Evolutionary conservation across 2,329 filamentous ascomycete species (phyloP), one percentile per base, ranked within the genome.

Genomic region (Graphiopsis chlorocephala): DNA sequence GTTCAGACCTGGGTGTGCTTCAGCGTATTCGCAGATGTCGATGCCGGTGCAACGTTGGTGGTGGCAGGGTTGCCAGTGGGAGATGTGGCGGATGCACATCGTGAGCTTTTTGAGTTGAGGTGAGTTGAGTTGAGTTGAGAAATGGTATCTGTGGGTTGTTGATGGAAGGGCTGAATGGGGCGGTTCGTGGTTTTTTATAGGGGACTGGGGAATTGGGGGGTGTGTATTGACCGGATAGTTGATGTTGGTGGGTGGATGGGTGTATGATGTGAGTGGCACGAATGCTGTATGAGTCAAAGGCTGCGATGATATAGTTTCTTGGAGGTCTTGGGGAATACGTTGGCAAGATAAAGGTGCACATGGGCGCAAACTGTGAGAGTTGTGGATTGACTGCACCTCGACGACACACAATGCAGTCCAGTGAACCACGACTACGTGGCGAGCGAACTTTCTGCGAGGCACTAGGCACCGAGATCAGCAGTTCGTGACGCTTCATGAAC

Each of bases 31-130:
- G 58, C 58, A 61, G n/a, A 61, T 33, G 2, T 61, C 38, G 11
- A 61, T 33, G 58, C 42, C 23, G 38, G 42, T 50, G 58, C 58
- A 61, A 20, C 58, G 58, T 50, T 61, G 42, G n/a, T 61, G 58
- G 28, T 7, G 14, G 42, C 58, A 61, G 58, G 58, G 58, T 1
- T 25, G 28, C 38, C 42, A 50, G 58, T 61, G 58, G 58, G 58
- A 20, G 28, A 61, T 61, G 25, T 28, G 17, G 58, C 42, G 42
- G 42, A 48, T 31, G 35, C 58, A 61, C 58, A 61, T 48, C 6
- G 29, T 48, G 23, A 5, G 11, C 31, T 31, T 2, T 31, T 23
- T 42, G 33, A 8, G 35, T 28, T 42, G n/a, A 1, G 42, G 4
- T 33, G 2, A n/a, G 11, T 58, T 58, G 14, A 20, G 25, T 45